These are phyloP conservation scores for Kwoniella pini DNA, from an alignment of 768 basidiomycete species.

Conservation along the genomic window DNA sequence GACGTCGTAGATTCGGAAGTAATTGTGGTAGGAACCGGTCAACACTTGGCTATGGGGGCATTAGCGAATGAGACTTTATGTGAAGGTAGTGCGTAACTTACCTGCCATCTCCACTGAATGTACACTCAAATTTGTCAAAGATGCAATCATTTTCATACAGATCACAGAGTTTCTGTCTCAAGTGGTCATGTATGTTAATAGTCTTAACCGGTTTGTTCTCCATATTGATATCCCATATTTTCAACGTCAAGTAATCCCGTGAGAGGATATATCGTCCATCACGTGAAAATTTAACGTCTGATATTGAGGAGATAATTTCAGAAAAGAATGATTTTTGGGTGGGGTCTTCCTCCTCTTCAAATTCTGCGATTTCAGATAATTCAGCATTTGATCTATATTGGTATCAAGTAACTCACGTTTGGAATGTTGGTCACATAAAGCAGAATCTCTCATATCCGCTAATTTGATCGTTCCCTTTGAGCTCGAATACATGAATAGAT, in stretches of 20 bases:
- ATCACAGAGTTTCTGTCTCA: constrained; percentile 95
- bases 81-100: constrained; percentile 52
- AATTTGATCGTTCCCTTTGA: constrained; percentile 99
- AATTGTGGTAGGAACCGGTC: constrained; percentile 99
- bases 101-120: constrained; percentile 95
- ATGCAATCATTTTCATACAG: constrained; percentile 99
- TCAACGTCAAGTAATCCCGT: constrained; percentile 93
- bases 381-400: neutral
- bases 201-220: constrained; percentile 94
- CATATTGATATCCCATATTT: constrained; percentile 99
- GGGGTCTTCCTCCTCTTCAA: constrained; percentile 98
- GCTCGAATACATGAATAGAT: constrained; percentile 98
- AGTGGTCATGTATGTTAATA: constrained; percentile 97
- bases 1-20: constrained; percentile 98
- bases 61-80: constrained; percentile 1
- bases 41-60: constrained; percentile 72
- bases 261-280: constrained; percentile 97
- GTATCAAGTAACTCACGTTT: constrained; percentile 69
- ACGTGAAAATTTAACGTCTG: constrained; percentile 97
- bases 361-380: constrained; percentile 62
- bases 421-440: constrained; percentile 90
- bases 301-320: constrained; percentile 99
- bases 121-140: constrained; percentile 99
- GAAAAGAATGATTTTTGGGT: constrained; percentile 98
- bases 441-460: constrained; percentile 98